Evolutionary conservation across 345 rosid species (phyloP).

Genomic region (Dimocarpus longan): DNA sequence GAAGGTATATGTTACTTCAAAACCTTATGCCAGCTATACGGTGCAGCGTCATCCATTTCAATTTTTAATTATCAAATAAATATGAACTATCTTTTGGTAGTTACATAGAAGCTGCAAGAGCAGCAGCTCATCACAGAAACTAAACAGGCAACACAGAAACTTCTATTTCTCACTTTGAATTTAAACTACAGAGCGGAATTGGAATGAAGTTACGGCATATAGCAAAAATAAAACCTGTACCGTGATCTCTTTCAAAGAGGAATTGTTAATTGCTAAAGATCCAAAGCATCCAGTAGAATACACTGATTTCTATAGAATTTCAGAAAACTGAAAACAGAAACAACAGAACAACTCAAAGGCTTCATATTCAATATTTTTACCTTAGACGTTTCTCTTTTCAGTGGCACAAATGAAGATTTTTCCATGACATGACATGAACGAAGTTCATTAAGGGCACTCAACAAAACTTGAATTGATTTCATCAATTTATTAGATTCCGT

Average conservation of each 20-base stretch:
- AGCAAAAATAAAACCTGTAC: neutral
- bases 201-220: too few relatives aligned
- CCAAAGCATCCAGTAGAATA: neutral
- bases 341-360: slow-evolving; percentile 8
- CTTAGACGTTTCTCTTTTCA: slow-evolving; percentile 67
- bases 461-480: slow-evolving; percentile 85
- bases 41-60: neutral
- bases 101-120: neutral
- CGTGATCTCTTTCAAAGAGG: neutral
- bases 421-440: slow-evolving; percentile 68
- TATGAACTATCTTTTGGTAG: neutral
- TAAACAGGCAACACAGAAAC: neutral
- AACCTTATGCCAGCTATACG: neutral
- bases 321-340: neutral
- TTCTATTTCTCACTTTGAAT: neutral
- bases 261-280: neutral
- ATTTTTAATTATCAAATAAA: neutral
- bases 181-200: too few relatives aligned
- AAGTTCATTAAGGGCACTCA: slow-evolving; percentile 85
- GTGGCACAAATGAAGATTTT: slow-evolving; percentile 49
- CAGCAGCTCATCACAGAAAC: neutral
- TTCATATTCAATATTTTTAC: slow-evolving; percentile 27
- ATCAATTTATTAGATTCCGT: slow-evolving; percentile 64
- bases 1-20: neutral
- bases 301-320: neutral